These are phyloP conservation scores for Lodderomyces theae DNA, from an alignment of 1,139 yeast genomes.

Conservation along the genomic window DNA sequence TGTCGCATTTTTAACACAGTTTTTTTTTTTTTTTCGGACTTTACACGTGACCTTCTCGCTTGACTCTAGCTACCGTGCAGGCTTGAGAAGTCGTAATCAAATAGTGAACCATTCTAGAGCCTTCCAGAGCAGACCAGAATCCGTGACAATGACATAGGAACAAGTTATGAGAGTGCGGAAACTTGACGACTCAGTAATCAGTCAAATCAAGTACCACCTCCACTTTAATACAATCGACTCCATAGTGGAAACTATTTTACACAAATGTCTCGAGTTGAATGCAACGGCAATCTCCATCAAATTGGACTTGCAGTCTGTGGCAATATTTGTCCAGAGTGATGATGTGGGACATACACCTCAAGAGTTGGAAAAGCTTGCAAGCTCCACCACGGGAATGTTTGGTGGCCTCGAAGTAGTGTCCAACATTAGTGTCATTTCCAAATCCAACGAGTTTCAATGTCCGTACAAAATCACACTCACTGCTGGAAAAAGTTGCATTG, in stretches of 20 bases:
- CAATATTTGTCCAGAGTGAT: conserved; percentile 68
- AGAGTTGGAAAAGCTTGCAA: conserved; percentile 56
- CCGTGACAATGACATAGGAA: not conserved
- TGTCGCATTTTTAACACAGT: too few species aligned
- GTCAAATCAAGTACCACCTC: conserved; percentile 15
- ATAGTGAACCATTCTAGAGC: not conserved
- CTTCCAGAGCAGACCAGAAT: not conserved
- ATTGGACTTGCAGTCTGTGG: conserved; percentile 57
- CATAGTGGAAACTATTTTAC: conserved; percentile 73
- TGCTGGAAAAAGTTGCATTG: not conserved
- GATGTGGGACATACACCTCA: conserved; percentile 67
- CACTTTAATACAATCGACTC: conserved; percentile 16
- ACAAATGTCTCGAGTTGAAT: conserved; percentile 76
- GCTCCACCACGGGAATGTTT: conserved; percentile 16
- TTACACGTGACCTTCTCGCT: too few species aligned
- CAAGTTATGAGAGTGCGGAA: conserved; percentile 5
- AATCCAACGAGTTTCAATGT: conserved; percentile 12
- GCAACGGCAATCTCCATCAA: conserved; percentile 61
- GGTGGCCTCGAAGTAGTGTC: conserved; percentile 20
- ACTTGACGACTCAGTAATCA: conserved; percentile 13
- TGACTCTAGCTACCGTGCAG: too few species aligned
- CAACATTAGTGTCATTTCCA: conserved; percentile 36
- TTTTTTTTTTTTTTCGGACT: too few species aligned
- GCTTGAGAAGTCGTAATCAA: too few species aligned
- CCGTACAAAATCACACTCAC: conserved; percentile 5